Conservation (phyloP, 805 yeast genomes). For the Ogataea sp. region DNA sequence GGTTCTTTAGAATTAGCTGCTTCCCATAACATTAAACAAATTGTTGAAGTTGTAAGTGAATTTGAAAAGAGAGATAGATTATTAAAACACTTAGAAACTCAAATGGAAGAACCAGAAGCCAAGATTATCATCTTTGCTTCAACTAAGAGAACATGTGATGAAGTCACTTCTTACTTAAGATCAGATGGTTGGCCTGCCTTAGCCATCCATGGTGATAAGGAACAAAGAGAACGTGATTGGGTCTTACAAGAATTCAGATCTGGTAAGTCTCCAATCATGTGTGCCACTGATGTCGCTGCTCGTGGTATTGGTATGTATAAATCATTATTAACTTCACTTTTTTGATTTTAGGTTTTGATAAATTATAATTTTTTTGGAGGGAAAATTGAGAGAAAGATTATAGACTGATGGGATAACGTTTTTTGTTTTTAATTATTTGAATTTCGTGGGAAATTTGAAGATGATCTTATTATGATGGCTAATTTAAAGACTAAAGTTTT, state of each 20-base stretch:
- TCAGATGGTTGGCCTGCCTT: slow-evolving; percentile 98
- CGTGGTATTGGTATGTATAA: slow-evolving; percentile 96
- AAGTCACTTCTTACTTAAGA: slow-evolving; percentile 82
- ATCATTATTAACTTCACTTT: slow-evolving; percentile 1
- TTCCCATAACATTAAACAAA: slow-evolving; percentile 90
- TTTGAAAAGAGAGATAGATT: slow-evolving; percentile 92
- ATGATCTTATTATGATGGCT: too few relatives aligned
- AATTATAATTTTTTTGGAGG: background rate
- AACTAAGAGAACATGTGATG: slow-evolving; percentile 98
- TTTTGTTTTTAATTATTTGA: too few relatives aligned
- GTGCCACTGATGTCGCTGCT: slow-evolving; percentile 99
- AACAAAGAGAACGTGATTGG: slow-evolving; percentile 98
- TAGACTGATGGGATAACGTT: too few relatives aligned
- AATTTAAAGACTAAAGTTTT: too few relatives aligned
- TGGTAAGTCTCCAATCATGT: slow-evolving; percentile 95
- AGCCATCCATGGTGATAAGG: slow-evolving; percentile 98
- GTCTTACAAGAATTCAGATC: slow-evolving; percentile 86
- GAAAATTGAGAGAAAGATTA: background rate
- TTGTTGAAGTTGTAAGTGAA: slow-evolving; percentile 84
- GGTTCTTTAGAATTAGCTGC: slow-evolving; percentile 96
- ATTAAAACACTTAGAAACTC: slow-evolving; percentile 72
- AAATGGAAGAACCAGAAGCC: slow-evolving; percentile 62
- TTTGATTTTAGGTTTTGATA: background rate
- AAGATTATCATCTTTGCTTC: slow-evolving; percentile 87
- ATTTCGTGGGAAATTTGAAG: too few relatives aligned